Evolutionary conservation across 2,329 filamentous ascomycete species (phyloP), one percentile per base, ranked within the genome.

Genomic region (Thyridium curvatum): DNA sequence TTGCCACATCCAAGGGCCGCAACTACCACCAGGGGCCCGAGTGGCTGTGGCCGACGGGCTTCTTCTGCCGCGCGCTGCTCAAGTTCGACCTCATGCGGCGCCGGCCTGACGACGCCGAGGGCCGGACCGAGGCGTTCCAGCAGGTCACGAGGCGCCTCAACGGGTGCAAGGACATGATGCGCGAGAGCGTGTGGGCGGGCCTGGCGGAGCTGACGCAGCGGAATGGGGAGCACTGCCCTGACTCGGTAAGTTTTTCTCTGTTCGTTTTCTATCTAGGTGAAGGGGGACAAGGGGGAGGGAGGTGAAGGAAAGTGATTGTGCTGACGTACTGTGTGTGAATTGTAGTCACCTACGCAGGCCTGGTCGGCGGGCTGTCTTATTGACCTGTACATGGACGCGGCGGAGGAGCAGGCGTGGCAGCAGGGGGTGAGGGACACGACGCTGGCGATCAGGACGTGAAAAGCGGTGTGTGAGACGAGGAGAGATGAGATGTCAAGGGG

Each of bases 21-120:
- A 98, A 97, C 64, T 98, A 98, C 65, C 93, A 98, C 61, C 91
- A 97, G 61, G 93, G 93, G 4, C 94, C 93, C 0, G 93, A 98
- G 61, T 98, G 93, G 93, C 68, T 96, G 17, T 98, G 93, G 93
- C 94, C 91, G 1, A 91, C 88, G 1, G 93, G 93, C 4, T 98
- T 89, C 69, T 98, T 95, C 72, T 71, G 96, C 16, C 82, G 94
- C 35, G 93, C 93, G 1, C 68, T 98, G 47, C 74, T 98, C 46
- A 86, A 89, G 60, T 97, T 97, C 54, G 89, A 96, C 58, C 67
- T 97, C 36, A 73, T 76, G 67, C 73, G 89, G 21, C 75, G 87
- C 35, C 72, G 74, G 45, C 63, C 61, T 4, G 10, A 26, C 0
- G 72, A 58, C 37, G 58, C 65, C 4, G 76, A 86, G 52, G 86